Evolutionary conservation across 306 rosid species (phyloP).

Genomic region (Rubus idaeus): DNA sequence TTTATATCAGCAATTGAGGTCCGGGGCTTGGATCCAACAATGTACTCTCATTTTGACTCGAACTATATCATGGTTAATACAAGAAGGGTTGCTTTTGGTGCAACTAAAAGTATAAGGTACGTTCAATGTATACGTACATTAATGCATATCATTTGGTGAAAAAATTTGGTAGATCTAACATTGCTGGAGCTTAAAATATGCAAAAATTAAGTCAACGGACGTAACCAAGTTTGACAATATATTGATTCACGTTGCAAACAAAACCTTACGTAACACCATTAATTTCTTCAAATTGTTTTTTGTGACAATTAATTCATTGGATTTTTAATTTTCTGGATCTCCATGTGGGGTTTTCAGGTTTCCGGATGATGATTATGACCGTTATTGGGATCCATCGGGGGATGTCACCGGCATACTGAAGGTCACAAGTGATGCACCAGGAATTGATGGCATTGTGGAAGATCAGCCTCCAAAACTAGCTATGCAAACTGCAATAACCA

Average conservation of each 20-base stretch:
- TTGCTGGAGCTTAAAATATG: neutral
- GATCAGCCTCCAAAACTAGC: conserved; percentile 45
- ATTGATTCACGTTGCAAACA: neutral
- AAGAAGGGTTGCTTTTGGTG: conserved; percentile 41
- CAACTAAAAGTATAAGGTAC: conserved; percentile 34
- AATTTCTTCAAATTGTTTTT: too few relatives aligned
- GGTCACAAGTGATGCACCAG: conserved; percentile 21
- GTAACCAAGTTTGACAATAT: neutral
- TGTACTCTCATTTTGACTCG: conserved; percentile 35
- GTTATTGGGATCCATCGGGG: conserved; percentile 36
- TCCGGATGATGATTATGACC: conserved; percentile 39
- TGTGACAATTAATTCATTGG: neutral
- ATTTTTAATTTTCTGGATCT: neutral
- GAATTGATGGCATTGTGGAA: conserved; percentile 16
- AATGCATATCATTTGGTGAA: neutral
- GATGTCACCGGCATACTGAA: neutral
- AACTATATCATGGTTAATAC: conserved; percentile 27
- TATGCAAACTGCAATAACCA: conserved; percentile 29
- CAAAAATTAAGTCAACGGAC: too few relatives aligned
- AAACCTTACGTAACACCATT: neutral
- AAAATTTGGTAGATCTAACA: neutral
- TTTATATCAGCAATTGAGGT: conserved; percentile 49
- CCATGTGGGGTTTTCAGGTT: conserved; percentile 17
- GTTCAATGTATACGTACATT: neutral
- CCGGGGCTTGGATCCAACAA: conserved; percentile 34